Evolutionary conservation across 2,329 filamentous ascomycete species (phyloP).

Genomic region (Colletotrichum sp.): DNA sequence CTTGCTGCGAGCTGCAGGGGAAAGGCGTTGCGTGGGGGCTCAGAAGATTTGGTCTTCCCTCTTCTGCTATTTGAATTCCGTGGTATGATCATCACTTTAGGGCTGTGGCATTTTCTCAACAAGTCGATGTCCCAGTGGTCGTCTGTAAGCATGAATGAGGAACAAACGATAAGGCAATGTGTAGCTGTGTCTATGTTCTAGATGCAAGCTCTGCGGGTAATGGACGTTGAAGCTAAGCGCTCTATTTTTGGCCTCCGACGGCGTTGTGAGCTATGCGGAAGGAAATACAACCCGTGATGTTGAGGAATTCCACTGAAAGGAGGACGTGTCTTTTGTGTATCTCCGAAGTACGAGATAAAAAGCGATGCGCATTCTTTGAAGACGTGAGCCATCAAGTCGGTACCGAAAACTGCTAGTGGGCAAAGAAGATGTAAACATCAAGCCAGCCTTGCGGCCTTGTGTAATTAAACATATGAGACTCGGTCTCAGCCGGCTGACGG

Average conservation of each 20-base stretch:
- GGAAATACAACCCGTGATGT: not conserved
- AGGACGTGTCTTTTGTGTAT: not conserved
- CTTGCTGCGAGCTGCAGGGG: conserved; percentile 10
- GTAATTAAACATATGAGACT: conserved; percentile 17
- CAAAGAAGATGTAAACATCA: not conserved
- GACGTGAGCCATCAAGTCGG: not conserved
- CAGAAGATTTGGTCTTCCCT: not conserved
- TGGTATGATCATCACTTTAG: not conserved
- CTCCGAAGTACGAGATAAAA: not conserved
- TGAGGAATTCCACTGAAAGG: not conserved
- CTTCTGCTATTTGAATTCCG: not conserved
- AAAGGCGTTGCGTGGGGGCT: not conserved
- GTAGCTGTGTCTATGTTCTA: not conserved
- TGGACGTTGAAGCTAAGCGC: not conserved
- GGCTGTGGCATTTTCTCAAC: not conserved
- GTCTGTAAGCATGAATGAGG: not conserved
- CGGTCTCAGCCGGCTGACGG: conserved; percentile 1
- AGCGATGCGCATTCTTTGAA: not conserved
- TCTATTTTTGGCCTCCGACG: conserved; percentile 6
- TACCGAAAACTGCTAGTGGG: not conserved
- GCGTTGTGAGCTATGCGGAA: not conserved
- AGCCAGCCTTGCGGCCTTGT: not conserved
- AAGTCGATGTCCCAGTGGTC: not conserved
- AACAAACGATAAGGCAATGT: not conserved
- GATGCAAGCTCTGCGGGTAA: not conserved